Evolutionary conservation across 306 rosid species (phyloP), one percentile per base, ranked within the genome.

Genomic region (Begonia peltatifolia): DNA sequence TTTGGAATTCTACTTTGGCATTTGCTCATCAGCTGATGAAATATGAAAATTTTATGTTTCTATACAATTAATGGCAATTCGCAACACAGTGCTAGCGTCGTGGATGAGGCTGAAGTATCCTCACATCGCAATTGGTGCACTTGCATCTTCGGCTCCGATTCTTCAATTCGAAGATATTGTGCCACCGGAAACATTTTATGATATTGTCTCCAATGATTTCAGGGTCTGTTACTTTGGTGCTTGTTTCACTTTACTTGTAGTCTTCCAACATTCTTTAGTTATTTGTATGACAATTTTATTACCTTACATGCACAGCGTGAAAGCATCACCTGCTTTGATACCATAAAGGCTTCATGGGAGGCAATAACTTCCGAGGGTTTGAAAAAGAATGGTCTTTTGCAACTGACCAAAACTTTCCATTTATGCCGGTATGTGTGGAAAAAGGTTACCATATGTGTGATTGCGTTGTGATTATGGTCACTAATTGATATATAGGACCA

Each of bases 41-140:
- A 30, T 30, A 30, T 30, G 38, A 30, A 30, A 7, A 30, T 30
- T 30, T 20, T 30, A 30, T 30, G 38, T 5, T 5, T 5, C 38
- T 30, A 0, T 7, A 30, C 2, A 4, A 30, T 30, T 5, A 30
- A 30, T 30, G 7, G 38, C 38, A 30, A 30, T 12, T 23, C 53
- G 14, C 50, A 12, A 61, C 53, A 52, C 73, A 87, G 93, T 87
- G 96, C 66, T 87, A 46, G 96, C 96, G 6, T 78, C 96, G 35
- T 87, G 96, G 96, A 87, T 83, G 96, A 87, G 96, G 76, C 82
- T 87, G 48, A 87, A 83, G 70, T 87, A 87, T 71, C 96, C 96
- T 52, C 89, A 87, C 65, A 66, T 83, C 63, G 79, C 96, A 11
- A 12, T 87, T 49, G 96, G 96, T 47, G 96, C 89, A 52, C 87